Evolutionary conservation across 306 rosid species (phyloP).

Genomic region (Fragaria ananassa): DNA sequence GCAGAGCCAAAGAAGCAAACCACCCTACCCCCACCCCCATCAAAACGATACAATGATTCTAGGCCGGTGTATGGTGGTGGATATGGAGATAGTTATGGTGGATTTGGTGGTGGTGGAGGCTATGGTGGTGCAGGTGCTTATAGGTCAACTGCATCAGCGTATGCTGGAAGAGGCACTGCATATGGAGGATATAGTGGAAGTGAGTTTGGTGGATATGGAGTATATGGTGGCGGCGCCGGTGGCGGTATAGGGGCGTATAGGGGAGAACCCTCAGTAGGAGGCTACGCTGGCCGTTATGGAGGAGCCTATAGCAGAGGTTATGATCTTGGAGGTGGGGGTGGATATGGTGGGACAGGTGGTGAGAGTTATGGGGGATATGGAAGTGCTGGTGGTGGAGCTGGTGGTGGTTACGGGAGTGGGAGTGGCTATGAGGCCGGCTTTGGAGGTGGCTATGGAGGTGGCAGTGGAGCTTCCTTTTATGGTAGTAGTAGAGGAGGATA

Average conservation of each 20-base stretch:
- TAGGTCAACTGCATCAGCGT: constrained; percentile 53
- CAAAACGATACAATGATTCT: constrained; percentile 76
- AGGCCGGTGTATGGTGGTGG: constrained; percentile 70
- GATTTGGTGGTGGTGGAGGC: constrained; percentile 60
- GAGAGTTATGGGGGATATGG: constrained; percentile 78
- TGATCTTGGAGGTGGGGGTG: constrained; percentile 61
- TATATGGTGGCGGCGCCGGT: constrained; percentile 39
- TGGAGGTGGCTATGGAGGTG: constrained; percentile 69
- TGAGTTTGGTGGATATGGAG: constrained; percentile 87
- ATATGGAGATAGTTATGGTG: constrained; percentile 76
- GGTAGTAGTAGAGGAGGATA: constrained; percentile 89
- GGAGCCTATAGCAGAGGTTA: constrained; percentile 80
- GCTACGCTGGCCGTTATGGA: constrained; percentile 72
- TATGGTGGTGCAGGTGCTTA: constrained; percentile 61
- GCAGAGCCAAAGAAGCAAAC: constrained; percentile 97
- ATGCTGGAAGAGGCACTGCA: constrained; percentile 51
- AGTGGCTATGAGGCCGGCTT: constrained; percentile 60
- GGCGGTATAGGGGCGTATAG: constrained; percentile 79
- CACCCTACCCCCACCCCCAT: constrained; percentile 64
- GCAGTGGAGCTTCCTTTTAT: constrained; percentile 74
- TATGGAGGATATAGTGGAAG: constrained; percentile 69
- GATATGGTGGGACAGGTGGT: constrained; percentile 68
- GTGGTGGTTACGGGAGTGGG: constrained; percentile 59
- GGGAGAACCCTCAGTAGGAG: constrained; percentile 71
- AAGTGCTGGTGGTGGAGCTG: constrained; percentile 46